Evolutionary conservation across 495 filamentous ascomycete species (phyloP), one percentile per base, ranked within the genome.

Genomic region (Talaromyces liani): DNA sequence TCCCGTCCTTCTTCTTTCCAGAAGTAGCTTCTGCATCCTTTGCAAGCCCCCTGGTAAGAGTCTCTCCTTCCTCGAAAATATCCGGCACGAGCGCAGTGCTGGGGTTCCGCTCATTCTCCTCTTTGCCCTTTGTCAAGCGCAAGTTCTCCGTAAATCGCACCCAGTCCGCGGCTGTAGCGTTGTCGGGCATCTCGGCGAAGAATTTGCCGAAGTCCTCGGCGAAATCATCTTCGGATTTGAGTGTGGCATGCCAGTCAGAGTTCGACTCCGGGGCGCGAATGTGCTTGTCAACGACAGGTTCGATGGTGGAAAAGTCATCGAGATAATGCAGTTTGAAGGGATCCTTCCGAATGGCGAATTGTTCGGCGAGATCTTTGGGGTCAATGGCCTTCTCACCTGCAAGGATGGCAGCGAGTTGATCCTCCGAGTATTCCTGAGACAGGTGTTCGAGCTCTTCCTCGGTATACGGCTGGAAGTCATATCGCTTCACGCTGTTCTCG

Each of bases 361-460:
- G 88, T 41, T 85, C 82, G 7, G 85, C 83, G 70, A 98, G 73
- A 74, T 98, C 91, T 64, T 83, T 75, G 16, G 88, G 84, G 74
- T 91, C 84, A 74, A 98, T 89, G 63, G 90, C 85, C 9, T 82
- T 80, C 75, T 98, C 94, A 64, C 89, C 94, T 60, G 89, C 91
- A 75, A 92, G 81, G 74, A 98, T 86, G 54, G 92, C 90, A n/a
- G 79, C 80, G 64, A 97, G 79, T 75, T 98, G 94, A 65, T 87
- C 82, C 14, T 87, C 82, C 6, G 90, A 89, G 80, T 96, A 98
- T 63, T 81, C 78, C 66, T 85, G 77, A 33, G 72, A 67, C 41
- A 98, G 80, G 16, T 74, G 67, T 16, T 78, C 80, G 67, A 87
- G 83, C 70, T 97, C 89, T 47, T 85, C 82, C 54, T 79, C 73